Evolutionary conservation across 345 rosid genomes (phyloP).

Genomic region (Limnanthes douglasii): DNA sequence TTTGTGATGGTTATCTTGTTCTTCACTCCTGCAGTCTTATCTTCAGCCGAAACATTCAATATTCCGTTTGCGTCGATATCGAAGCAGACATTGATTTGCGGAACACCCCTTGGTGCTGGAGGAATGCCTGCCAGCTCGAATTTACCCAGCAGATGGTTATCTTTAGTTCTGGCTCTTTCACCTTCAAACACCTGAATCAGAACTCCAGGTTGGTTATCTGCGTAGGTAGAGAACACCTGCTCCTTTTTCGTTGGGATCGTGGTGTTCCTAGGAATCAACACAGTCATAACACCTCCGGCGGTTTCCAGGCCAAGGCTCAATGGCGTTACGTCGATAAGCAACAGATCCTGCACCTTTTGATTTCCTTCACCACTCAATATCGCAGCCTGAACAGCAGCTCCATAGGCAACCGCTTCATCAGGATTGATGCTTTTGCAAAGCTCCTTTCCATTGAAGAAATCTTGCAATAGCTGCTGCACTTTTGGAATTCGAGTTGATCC

Average conservation of each 20-base stretch:
- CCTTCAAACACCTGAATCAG: slow-evolving; percentile 35
- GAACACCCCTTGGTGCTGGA: slow-evolving; percentile 33
- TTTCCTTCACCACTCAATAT: slow-evolving; percentile 29
- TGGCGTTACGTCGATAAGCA: slow-evolving; percentile 27
- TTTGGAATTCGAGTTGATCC: slow-evolving; percentile 37
- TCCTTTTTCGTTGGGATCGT: slow-evolving; percentile 28
- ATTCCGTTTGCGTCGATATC: slow-evolving; percentile 31
- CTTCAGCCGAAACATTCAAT: slow-evolving; percentile 24
- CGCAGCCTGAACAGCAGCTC: slow-evolving; percentile 35
- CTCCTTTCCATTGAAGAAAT: slow-evolving; percentile 32
- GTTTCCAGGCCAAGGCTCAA: slow-evolving; percentile 31
- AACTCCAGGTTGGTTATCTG: slow-evolving; percentile 27
- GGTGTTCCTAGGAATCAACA: slow-evolving; percentile 26
- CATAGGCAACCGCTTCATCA: slow-evolving; percentile 30
- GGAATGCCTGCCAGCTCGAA: slow-evolving; percentile 32
- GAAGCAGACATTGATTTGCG: slow-evolving; percentile 25
- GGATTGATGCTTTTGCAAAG: slow-evolving; percentile 33
- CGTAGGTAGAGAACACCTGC: slow-evolving; percentile 25
- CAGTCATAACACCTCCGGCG: slow-evolving; percentile 33
- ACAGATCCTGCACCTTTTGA: slow-evolving; percentile 26
- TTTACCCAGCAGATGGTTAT: slow-evolving; percentile 30
- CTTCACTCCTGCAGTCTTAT: slow-evolving; percentile 30
- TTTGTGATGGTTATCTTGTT: slow-evolving; percentile 30
- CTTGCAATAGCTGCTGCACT: slow-evolving; percentile 27
- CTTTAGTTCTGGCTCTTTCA: slow-evolving; percentile 30